phyloP scores from a whole-genome alignment of 208 protist genomes.

The Trypanosoma melophagium region DNA sequence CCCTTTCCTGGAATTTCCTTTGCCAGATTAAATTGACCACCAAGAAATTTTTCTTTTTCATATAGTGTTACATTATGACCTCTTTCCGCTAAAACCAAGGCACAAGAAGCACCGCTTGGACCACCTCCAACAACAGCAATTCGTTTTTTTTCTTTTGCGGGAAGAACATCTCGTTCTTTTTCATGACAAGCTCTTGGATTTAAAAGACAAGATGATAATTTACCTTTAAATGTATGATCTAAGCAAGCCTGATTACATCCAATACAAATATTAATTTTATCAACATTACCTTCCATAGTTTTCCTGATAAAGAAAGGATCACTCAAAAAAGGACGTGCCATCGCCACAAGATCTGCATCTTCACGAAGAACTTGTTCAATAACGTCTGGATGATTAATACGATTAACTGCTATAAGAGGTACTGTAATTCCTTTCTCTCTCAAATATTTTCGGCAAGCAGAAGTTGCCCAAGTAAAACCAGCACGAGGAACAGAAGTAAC shows the following conservation, averaged over 20 bases:
- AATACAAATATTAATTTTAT: slow-evolving; percentile 90
- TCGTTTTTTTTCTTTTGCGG: slow-evolving; percentile 35
- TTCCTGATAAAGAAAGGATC: slow-evolving; percentile 78
- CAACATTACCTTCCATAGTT: slow-evolving; percentile 37
- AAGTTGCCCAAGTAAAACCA: slow-evolving; percentile 68
- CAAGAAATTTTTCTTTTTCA: slow-evolving; percentile 45
- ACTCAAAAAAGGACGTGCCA: slow-evolving; percentile 79
- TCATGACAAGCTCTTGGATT: slow-evolving; percentile 82
- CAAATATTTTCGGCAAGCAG: slow-evolving; percentile 41
- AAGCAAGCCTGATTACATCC: slow-evolving; percentile 89
- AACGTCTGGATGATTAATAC: slow-evolving; percentile 73
- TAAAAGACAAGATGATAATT: slow-evolving; percentile 65
- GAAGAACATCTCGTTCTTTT: slow-evolving; percentile 31
- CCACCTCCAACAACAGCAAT: slow-evolving; percentile 79
- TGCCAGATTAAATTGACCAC: slow-evolving; percentile 88
- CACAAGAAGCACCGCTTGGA: slow-evolving; percentile 59
- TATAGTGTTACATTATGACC: slow-evolving; percentile 76
- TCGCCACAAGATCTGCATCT: slow-evolving; percentile 78
- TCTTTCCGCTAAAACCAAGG: slow-evolving; percentile 47
- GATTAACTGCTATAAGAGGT: slow-evolving; percentile 81
- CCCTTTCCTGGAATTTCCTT: slow-evolving; percentile 82
- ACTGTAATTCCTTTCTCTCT: slow-evolving; percentile 42
- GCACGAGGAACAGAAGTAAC: slow-evolving; percentile 76
- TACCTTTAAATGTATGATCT: slow-evolving; percentile 68
- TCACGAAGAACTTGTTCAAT: slow-evolving; percentile 52